Base-by-base conservation (phyloP, 1,284 basidiomycete genomes). In the Naganishia liquefaciens region DNA sequence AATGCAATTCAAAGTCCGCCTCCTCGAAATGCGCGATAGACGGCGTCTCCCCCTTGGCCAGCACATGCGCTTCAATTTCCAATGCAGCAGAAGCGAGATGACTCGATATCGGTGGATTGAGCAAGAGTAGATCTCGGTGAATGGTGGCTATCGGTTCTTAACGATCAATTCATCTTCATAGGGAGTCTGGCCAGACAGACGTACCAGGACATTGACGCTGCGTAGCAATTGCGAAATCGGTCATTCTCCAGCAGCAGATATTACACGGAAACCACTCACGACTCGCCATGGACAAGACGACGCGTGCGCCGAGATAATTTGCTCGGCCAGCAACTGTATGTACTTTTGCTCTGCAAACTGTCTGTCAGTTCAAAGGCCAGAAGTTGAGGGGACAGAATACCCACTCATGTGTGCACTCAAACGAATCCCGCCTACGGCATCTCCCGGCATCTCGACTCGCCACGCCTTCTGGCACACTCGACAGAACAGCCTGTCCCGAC, bases 51-150 rank as follows among this genome's bases (percentile, higher is more conserved):
- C 57, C 57, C 37, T 49, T 60, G 27, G 57, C 47, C 46, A 60
- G 17, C 33, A 60, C 40, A 39, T 60, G 13, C 3, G 27, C 13
- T 37, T 60, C 57, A 4, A 50, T 37, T 7, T 60, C 57, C 25
- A 60, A 60, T 39, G 57, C 57, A 17, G 47, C 17, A 10, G 46
- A 37, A 40, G 57, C 57, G 13, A 60, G 57, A 15, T 60, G 57
- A 40, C 57, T 60, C 40, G 57, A 60, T 50, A 60, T 60, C 57
- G 57, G 57, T 4, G 57, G 57, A 50, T 60, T 60, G 17, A 60
- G 46, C 21, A 33, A 60, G 2, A 60, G 46, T 23, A 60, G 23
- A 23, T 60, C 57, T 42, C 50, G 46, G 40, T 50, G 57, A 23
- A 60, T 49, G 21, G 57, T 39, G n/a, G 44, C 57, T 60, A 40